phyloP scores from a whole-genome alignment of 768 basidiomycete species.

The Suillus weaverae region DNA sequence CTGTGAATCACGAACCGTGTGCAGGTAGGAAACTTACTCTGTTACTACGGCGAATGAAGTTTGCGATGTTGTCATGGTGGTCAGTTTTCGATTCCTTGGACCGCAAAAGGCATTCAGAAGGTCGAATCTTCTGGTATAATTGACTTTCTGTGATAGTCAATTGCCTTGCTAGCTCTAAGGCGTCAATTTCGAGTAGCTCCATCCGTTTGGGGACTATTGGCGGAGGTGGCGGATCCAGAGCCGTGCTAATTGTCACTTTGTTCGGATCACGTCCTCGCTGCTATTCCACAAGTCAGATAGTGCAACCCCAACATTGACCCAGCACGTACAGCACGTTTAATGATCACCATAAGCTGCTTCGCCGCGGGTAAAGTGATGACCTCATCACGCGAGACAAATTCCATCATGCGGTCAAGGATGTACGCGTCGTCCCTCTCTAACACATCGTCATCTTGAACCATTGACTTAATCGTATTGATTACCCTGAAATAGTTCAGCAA shows the following conservation, averaged over 20 bases:
- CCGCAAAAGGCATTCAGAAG: conserved; percentile 61
- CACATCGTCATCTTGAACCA: conserved; percentile 55
- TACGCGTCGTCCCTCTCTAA: conserved; percentile 54
- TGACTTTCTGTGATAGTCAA: conserved; percentile 64
- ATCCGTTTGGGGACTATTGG: conserved; percentile 50
- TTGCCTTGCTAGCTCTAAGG: conserved; percentile 66
- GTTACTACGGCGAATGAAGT: conserved; percentile 59
- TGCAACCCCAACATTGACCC: neutral
- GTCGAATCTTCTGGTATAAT: conserved; percentile 57
- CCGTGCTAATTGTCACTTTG: conserved; percentile 37
- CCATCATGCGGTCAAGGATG: conserved; percentile 52
- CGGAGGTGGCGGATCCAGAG: conserved; percentile 44
- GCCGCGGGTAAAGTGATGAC: conserved; percentile 44
- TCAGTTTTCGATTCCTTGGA: conserved; percentile 47
- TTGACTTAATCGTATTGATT: conserved; percentile 62
- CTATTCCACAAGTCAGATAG: conserved; percentile 9
- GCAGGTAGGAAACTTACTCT: conserved; percentile 35
- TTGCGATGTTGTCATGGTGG: conserved; percentile 51
- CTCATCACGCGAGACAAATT: conserved; percentile 48
- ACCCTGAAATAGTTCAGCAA: conserved; percentile 39
- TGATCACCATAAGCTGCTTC: conserved; percentile 47
- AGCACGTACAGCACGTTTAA: conserved; percentile 50
- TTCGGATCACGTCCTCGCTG: conserved; percentile 34
- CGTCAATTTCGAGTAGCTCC: conserved; percentile 59
- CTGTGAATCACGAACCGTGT: neutral